Conservation (phyloP, 1,284 basidiomycete genomes). For the Melampsora americana region DNA sequence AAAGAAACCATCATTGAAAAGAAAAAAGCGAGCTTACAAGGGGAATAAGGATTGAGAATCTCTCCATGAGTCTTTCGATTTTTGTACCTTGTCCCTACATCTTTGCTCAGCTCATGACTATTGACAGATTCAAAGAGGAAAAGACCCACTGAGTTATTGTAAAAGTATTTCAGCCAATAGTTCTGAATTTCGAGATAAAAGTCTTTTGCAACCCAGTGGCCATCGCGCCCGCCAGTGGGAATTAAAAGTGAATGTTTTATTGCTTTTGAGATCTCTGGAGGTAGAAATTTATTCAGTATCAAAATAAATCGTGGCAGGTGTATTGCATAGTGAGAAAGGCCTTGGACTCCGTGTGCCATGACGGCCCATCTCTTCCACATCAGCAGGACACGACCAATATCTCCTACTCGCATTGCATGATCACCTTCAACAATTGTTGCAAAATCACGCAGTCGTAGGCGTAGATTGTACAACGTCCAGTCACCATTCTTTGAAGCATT, state of each 20-base stretch:
- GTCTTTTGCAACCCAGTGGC: conserved; percentile 8
- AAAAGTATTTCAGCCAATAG: conserved; percentile 12
- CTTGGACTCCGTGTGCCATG: too few species aligned
- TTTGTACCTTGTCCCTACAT: background rate
- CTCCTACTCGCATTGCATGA: conserved; percentile 3
- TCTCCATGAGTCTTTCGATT: background rate
- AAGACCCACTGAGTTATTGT: background rate
- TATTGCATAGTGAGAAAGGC: too few species aligned
- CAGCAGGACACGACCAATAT: conserved; percentile 18
- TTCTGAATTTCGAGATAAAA: conserved; percentile 13
- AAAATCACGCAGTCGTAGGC: conserved; percentile 2
- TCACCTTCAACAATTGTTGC: background rate
- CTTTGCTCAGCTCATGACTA: background rate
- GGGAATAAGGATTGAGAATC: background rate
- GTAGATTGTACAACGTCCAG: too few species aligned
- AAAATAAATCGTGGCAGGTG: too few species aligned
- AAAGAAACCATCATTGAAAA: too few species aligned
- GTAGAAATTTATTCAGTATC: background rate
- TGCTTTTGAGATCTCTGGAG: background rate
- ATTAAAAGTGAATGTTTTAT: background rate
- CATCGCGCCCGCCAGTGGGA: background rate
- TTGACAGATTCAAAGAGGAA: background rate
- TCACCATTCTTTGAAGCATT: too few species aligned
- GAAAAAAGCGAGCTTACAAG: too few species aligned
- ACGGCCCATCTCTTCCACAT: too few species aligned